Base-by-base conservation (phyloP, 73 alveolate species). In the Paramecium tetraurelia region DNA sequence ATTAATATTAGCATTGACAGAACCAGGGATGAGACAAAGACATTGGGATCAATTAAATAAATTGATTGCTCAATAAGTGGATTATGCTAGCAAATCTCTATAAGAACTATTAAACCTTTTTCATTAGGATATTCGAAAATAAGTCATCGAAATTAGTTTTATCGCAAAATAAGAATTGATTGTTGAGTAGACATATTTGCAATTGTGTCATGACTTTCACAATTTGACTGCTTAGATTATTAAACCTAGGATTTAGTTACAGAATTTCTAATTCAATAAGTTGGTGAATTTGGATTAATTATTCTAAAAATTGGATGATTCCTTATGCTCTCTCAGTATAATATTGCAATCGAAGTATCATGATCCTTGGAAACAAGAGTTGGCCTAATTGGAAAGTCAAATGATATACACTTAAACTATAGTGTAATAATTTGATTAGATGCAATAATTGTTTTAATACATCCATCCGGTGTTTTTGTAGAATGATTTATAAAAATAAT, bases 91-190 rank as follows among this genome's bases (percentile, higher is more conserved):
- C 12, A 33, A 31, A 31, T 9, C 21, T 16, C 31, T 63, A 27
- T 33, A 63, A 33, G 84, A 63, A 29, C 31, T 63, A 27, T 27
- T 63, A 33, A 63, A 14, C n/a, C 18, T 63, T 27, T 33, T 63
- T 63, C 1, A 16, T 14, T 27, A 14, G 31, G 44, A 63, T 1
- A 5, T 35, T 14, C 0, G 36, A 4, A 33, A 35, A 72, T 10
- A 72, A 18, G 24, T 72, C 18, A 72, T 72, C 1, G 38, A 72
- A 38, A 72, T 36, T 72, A 72, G 59, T 36, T 2, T 29, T 7
- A 72, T 72, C 0, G 86, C 86, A n/a, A 35, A 72, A 72, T 72
- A 72, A 72, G 86, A 72, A 36, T 72, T 72, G 5, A 72, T 72
- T 2, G 36, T 72, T 12, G 86, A 72, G 10, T 29, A 72, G 59